Evolutionary conservation across 129 eudicot genomes (phyloP).

Genomic region (Arctium lappa): DNA sequence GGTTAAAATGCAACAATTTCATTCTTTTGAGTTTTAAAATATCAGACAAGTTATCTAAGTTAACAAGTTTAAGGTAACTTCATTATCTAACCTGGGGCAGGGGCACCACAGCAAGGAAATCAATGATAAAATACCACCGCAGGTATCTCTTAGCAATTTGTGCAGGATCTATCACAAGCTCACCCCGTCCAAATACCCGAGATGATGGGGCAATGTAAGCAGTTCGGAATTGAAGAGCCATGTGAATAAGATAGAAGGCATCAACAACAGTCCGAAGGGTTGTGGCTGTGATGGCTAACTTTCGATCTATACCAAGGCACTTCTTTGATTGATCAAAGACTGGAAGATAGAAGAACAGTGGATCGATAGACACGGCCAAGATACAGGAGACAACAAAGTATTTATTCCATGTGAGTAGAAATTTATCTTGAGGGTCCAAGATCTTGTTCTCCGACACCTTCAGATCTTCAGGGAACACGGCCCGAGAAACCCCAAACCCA

Average conservation of each 20-base stretch:
- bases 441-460: slow-evolving; percentile 83
- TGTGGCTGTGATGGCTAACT: slow-evolving; percentile 64
- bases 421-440: slow-evolving; percentile 89
- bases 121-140: slow-evolving; percentile 69
- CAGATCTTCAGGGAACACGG: slow-evolving; percentile 92
- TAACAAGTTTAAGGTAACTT: background rate
- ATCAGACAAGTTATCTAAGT: background rate
- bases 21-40: background rate
- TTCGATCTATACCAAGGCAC: slow-evolving; percentile 69
- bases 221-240: slow-evolving; percentile 89
- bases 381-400: slow-evolving; percentile 80
- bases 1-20: background rate
- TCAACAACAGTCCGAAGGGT: slow-evolving; percentile 78
- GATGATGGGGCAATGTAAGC: slow-evolving; percentile 96
- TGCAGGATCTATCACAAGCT: slow-evolving; percentile 88
- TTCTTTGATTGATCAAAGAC: slow-evolving; percentile 42
- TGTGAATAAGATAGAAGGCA: slow-evolving; percentile 75
- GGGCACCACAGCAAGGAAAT: slow-evolving; percentile 84
- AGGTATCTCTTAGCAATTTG: slow-evolving; percentile 83
- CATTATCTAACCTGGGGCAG: slow-evolving; percentile 71
- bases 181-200: slow-evolving; percentile 95
- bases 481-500: slow-evolving; percentile 74
- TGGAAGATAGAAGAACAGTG: slow-evolving; percentile 82
- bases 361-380: slow-evolving; percentile 75
- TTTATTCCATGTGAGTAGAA: slow-evolving; percentile 69